Conservation (phyloP, 1,284 basidiomycete genomes). For the Malassezia vespertilionis region DNA sequence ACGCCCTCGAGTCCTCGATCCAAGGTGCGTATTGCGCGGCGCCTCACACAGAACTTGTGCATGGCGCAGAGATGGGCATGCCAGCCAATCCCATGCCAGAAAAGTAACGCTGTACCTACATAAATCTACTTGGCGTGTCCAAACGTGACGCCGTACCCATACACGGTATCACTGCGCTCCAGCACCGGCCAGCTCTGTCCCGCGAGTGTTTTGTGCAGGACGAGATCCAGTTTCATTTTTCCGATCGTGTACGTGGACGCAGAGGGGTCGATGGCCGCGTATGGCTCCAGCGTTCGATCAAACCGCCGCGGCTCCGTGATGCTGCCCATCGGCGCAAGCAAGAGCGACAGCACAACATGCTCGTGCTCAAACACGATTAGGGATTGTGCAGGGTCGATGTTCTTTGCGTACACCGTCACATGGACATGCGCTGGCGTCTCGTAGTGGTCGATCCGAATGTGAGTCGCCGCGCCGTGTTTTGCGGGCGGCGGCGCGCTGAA, state of each 20-base stretch:
- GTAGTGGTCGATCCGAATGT: conserved; percentile 44
- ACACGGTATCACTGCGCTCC: conserved; percentile 28
- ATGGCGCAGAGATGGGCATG: conserved; percentile 2
- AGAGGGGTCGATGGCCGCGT: conserved; percentile 24
- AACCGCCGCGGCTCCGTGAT: conserved; percentile 25
- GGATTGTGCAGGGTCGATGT: conserved; percentile 25
- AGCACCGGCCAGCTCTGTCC: conserved; percentile 43
- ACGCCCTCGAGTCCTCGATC: conserved; percentile 39
- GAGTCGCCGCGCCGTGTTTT: conserved; percentile 22
- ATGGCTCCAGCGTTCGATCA: conserved; percentile 25
- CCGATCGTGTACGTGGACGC: conserved; percentile 33
- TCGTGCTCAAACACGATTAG: conserved; percentile 29
- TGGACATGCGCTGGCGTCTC: conserved; percentile 41
- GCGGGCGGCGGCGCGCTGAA: conserved; percentile 22
- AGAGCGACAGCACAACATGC: conserved; percentile 24
- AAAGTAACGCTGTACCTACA: not conserved
- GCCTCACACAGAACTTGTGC: conserved; percentile 12
- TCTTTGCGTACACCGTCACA: conserved; percentile 42
- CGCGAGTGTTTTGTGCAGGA: conserved; percentile 32
- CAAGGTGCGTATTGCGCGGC: conserved; percentile 24
- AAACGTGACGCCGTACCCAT: conserved; percentile 43
- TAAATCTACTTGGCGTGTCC: conserved; percentile 16
- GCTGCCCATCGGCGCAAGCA: conserved; percentile 24
- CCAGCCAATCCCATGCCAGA: not conserved
- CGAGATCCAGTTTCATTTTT: conserved; percentile 42